These are phyloP conservation scores for Pyrenophora graminea DNA, from an alignment of 2,329 filamentous ascomycete genomes.

Conservation along the genomic window DNA sequence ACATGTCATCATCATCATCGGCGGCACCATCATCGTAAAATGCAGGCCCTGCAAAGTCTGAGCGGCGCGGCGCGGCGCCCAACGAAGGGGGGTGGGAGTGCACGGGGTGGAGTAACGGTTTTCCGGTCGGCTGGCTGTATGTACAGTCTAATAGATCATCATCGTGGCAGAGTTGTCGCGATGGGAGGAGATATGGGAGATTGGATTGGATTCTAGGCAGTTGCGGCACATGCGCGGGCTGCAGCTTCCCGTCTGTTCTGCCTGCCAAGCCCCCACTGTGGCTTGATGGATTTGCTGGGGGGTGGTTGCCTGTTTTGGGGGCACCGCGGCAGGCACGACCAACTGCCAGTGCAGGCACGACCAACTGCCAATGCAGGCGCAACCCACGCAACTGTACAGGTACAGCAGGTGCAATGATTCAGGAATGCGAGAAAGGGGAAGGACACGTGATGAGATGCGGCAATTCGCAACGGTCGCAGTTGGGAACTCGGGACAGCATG, in stretches of 20 bases:
- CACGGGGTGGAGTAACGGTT: no score
- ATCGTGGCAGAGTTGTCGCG: no score
- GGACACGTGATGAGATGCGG: not conserved
- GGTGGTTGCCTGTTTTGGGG: not conserved
- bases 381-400: no score
- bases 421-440: not conserved
- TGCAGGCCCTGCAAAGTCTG: no score
- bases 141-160: no score
- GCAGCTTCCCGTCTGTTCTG: slow-evolving; percentile 7
- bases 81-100: no score
- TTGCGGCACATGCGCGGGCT: not conserved
- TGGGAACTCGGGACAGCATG: not conserved
- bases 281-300: slow-evolving; percentile 5
- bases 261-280: slow-evolving; percentile 5
- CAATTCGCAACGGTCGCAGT: not conserved
- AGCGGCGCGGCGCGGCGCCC: no score
- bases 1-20: no score
- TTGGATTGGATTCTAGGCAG: not conserved
- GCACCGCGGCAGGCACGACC: not conserved
- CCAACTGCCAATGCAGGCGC: no score
- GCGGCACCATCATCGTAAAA: no score
- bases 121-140: no score
- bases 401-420: not conserved
- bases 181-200: slow-evolving; percentile 4
- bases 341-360: no score